Evolutionary conservation across 257 asterid species (phyloP), one percentile per base, ranked within the genome.

Genomic region (Solanum sparsipilum): DNA sequence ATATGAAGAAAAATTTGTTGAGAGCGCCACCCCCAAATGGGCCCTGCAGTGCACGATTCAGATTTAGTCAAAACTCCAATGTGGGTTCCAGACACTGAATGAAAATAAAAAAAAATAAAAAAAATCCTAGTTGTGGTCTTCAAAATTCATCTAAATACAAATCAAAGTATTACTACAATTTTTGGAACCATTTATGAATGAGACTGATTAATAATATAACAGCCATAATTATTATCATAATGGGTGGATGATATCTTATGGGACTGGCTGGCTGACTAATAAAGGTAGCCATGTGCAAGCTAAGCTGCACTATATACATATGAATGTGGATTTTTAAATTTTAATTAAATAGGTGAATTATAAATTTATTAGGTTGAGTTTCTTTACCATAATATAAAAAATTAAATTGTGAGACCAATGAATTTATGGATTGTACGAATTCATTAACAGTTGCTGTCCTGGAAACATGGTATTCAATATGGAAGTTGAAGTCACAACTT

Each of bases 241-340:
- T 44, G 67, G 13, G 39, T 81, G 68, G 85, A 27, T 81, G 85
- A 29, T 27, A 18, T 16, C 32, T 81, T 29, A 46, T 27, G 38
- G 29, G 60, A 48, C 34, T 39, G 84, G 35, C n/a, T 78, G 84
- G 60, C 63, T 39, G 84, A 79, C 84, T 79, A 79, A 46, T 46
- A 81, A 81, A 81, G 68, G 85, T 81, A 15, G 85, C 85, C 38
- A 79, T 79, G 67, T 25, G 67, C 85, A 79, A 79, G 84, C 58
- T 39, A 78, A 78, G 67, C n/a, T 27, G 85, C 31, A 72, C 81
- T 20, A 27, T 8, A 16, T 29, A 46, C 29, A 65, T 27, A 46
- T 81, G 85, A 27, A 46, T 29, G 85, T 46, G 18, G 68, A 9
- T 81, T 25, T 81, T 13, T 44, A 79, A 79, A 41, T 41, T 41